Percentiles rank a stretch among this genome's conserved stretches.
These are phyloP conservation scores for Bombardia bombarda DNA, from an alignment of 495 filamentous ascomycete genomes.

Conservation along the genomic window DNA sequence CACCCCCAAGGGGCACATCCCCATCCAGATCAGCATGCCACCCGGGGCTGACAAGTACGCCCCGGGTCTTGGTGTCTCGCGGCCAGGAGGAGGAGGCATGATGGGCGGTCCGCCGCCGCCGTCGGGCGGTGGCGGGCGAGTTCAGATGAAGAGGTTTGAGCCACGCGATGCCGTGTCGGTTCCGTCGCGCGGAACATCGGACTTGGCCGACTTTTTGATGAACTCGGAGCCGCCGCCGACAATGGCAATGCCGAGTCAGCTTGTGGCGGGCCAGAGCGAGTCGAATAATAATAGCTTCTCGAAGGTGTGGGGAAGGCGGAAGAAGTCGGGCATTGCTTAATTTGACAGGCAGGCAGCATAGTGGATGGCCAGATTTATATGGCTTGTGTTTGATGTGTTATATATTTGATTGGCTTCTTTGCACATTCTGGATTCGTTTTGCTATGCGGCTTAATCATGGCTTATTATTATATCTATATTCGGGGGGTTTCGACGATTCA, in stretches of 20 bases:
- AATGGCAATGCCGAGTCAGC: background rate
- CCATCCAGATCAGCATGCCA: slow-evolving; percentile 39
- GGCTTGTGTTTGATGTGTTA: too few species aligned
- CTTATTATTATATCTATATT: too few species aligned
- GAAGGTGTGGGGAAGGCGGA: slow-evolving; percentile 14
- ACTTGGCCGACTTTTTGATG: slow-evolving; percentile 72
- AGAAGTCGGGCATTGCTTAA: slow-evolving; percentile 20
- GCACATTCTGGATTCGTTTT: too few species aligned
- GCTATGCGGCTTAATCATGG: too few species aligned
- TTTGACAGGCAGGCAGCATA: too few species aligned
- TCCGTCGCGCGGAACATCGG: slow-evolving; percentile 46
- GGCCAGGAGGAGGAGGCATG: slow-evolving; percentile 4
- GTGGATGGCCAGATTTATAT: too few species aligned
- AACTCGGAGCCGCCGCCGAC: slow-evolving; percentile 63
- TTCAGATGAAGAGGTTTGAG: slow-evolving; percentile 45
- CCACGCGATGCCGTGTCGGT: slow-evolving; percentile 39
- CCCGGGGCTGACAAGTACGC: slow-evolving; percentile 20
- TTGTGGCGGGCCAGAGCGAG: background rate
- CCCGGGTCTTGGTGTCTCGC: slow-evolving; percentile 17
- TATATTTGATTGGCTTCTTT: too few species aligned
- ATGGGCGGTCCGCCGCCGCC: slow-evolving; percentile 10
- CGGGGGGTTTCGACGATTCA: too few species aligned
- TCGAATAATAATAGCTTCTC: slow-evolving; percentile 5
- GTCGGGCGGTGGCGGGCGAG: slow-evolving; percentile 19
- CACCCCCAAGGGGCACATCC: slow-evolving; percentile 29